Conservation (phyloP, 257 asterid species). For the Linderniella brevidens region DNA sequence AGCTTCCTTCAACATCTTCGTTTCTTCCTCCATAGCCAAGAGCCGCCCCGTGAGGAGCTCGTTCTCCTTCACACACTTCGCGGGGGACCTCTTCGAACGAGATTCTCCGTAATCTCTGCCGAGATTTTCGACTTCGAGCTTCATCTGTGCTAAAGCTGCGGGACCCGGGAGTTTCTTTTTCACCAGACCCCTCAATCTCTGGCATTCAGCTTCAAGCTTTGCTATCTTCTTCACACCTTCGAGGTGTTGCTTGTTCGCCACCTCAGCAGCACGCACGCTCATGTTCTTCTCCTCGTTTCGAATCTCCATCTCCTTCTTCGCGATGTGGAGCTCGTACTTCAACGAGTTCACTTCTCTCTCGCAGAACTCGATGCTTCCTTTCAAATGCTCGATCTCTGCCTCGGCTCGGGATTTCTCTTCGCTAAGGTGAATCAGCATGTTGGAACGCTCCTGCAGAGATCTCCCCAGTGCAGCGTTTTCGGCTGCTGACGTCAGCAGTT, state of each 20-base stretch:
- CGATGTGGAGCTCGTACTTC: slow-evolving; percentile 72
- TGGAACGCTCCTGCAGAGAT: slow-evolving; percentile 82
- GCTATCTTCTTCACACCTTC: slow-evolving; percentile 87
- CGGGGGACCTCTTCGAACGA: slow-evolving; percentile 45
- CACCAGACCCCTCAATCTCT: slow-evolving; percentile 86
- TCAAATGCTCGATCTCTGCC: slow-evolving; percentile 47
- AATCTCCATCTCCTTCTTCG: slow-evolving; percentile 73
- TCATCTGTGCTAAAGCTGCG: slow-evolving; percentile 93
- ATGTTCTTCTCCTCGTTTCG: slow-evolving; percentile 87
- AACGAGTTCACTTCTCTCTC: slow-evolving; percentile 72
- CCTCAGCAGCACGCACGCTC: slow-evolving; percentile 81
- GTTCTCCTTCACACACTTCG: slow-evolving; percentile 51
- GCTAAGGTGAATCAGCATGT: slow-evolving; percentile 52
- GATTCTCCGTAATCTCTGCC: slow-evolving; percentile 61
- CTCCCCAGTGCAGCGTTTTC: slow-evolving; percentile 75
- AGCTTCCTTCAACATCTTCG: slow-evolving; percentile 83
- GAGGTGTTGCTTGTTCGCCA: slow-evolving; percentile 72
- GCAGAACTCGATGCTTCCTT: slow-evolving; percentile 43
- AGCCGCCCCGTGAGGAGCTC: slow-evolving; percentile 67
- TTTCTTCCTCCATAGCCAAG: slow-evolving; percentile 80
- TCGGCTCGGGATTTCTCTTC: slow-evolving; percentile 80
- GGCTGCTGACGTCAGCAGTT: slow-evolving; percentile 49
- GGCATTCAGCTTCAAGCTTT: slow-evolving; percentile 92
- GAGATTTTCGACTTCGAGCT: slow-evolving; percentile 74
- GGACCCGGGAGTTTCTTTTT: slow-evolving; percentile 92